Evolutionary conservation across 2,329 filamentous ascomycete genomes (phyloP).

Genomic region (Cryphonectria nitschkei): DNA sequence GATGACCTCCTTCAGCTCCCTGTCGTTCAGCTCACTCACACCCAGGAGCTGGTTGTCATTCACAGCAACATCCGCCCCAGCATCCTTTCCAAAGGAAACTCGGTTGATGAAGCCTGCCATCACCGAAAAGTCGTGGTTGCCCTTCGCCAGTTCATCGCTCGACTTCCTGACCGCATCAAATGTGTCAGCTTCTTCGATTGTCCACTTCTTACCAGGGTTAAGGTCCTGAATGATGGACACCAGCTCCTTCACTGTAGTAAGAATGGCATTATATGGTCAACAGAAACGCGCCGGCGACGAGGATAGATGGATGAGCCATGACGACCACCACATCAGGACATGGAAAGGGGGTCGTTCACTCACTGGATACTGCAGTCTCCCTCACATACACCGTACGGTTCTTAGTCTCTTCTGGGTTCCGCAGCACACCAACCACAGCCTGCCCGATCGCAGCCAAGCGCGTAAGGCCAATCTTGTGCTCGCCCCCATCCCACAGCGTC

Average conservation of each 20-base stretch:
- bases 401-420: conserved; percentile 54
- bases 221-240: conserved; percentile 17
- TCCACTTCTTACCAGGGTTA: conserved; percentile 20
- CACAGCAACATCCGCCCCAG: conserved; percentile 9
- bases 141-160: conserved; percentile 13
- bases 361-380: conserved; percentile 33
- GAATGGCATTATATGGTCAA: neutral
- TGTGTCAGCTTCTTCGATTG: conserved; percentile 11
- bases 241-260: conserved; percentile 15
- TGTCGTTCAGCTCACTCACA: conserved; percentile 12
- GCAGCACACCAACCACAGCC: conserved; percentile 53
- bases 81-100: conserved; percentile 8
- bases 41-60: conserved; percentile 25
- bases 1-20: conserved; percentile 18
- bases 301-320: neutral
- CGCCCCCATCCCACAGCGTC: conserved; percentile 54
- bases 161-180: conserved; percentile 14
- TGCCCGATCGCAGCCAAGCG: conserved; percentile 50
- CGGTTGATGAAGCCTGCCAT: conserved; percentile 11
- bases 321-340: neutral
- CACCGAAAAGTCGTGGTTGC: conserved; percentile 1
- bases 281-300: neutral
- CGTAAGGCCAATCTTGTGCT: conserved; percentile 50
- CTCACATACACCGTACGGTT: conserved; percentile 54
- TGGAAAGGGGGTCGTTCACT: neutral